A percentile compares a stretch with the other conserved stretches of the same genome.
These are phyloP conservation scores for Penicillium parvum DNA, from an alignment of 495 filamentous ascomycete genomes.

Conservation along the genomic window DNA sequence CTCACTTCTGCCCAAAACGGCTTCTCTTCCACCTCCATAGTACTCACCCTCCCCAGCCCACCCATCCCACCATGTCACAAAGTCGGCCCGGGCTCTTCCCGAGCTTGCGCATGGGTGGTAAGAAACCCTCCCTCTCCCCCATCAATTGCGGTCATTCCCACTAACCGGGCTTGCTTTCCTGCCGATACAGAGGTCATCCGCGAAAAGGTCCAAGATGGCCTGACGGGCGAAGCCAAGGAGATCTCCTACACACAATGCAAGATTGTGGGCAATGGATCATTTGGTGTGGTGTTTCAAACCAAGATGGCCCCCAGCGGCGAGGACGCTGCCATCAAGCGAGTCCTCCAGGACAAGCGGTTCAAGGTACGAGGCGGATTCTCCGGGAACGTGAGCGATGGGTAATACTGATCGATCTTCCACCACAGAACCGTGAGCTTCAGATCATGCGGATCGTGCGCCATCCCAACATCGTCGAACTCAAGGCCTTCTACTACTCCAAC, in stretches of 20 bases:
- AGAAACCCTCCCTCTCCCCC: slow-evolving; percentile 27
- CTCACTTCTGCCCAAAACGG: slow-evolving; percentile 24
- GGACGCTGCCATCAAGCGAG: slow-evolving; percentile 97
- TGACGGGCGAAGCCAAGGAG: slow-evolving; percentile 92
- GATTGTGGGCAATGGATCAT: slow-evolving; percentile 99
- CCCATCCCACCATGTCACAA: slow-evolving; percentile 58
- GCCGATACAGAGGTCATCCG: slow-evolving; percentile 77
- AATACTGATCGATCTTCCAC: not conserved
- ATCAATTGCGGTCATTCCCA: slow-evolving; percentile 6
- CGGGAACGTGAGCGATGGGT: not conserved
- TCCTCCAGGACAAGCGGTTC: slow-evolving; percentile 98
- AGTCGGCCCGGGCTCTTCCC: slow-evolving; percentile 72
- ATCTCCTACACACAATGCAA: slow-evolving; percentile 99
- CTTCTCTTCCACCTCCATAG: slow-evolving; percentile 27
- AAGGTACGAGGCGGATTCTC: slow-evolving; percentile 57
- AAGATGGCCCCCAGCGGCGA: slow-evolving; percentile 96
- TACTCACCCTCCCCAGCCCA: slow-evolving; percentile 19
- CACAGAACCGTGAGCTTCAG: slow-evolving; percentile 95
- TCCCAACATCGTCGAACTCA: slow-evolving; percentile 97
- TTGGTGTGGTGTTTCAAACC: slow-evolving; percentile 98
- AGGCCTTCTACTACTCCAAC: slow-evolving; percentile 99
- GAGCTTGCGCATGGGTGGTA: slow-evolving; percentile 79
- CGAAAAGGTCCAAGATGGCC: slow-evolving; percentile 97
- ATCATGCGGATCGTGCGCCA: slow-evolving; percentile 99
- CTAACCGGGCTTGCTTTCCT: slow-evolving; percentile 6